These are phyloP conservation scores for Articulospora tetracladia DNA, from an alignment of 495 filamentous ascomycete species.

Conservation along the genomic window DNA sequence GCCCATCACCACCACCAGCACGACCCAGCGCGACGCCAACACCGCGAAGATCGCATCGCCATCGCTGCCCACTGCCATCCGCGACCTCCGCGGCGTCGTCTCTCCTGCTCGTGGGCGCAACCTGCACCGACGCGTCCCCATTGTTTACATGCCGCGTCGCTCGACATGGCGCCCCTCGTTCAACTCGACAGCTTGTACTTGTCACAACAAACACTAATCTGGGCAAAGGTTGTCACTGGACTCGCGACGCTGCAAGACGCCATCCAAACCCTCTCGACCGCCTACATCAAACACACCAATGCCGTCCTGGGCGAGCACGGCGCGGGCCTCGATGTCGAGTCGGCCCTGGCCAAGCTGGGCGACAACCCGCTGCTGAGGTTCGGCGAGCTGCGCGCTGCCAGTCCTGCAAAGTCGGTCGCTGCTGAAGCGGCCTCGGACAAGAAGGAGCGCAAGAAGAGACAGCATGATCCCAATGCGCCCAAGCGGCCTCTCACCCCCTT, in stretches of 20 bases:
- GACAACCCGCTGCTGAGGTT: slow-evolving; percentile 40
- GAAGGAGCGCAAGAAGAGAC: slow-evolving; percentile 85
- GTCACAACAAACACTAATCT: slow-evolving; percentile 19
- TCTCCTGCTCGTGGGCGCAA: neutral
- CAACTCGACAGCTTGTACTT: slow-evolving; percentile 6
- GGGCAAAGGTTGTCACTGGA: slow-evolving; percentile 63
- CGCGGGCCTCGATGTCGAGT: slow-evolving; percentile 39
- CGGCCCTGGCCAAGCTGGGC: slow-evolving; percentile 40
- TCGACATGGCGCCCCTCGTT: slow-evolving; percentile 4
- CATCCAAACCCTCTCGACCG: slow-evolving; percentile 67
- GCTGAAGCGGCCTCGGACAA: slow-evolving; percentile 52
- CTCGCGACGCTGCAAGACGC: slow-evolving; percentile 69
- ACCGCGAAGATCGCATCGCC: slow-evolving; percentile 5
- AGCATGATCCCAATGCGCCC: slow-evolving; percentile 87
- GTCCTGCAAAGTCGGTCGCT: slow-evolving; percentile 24
- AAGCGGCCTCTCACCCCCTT: slow-evolving; percentile 92
- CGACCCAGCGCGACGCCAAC: slow-evolving; percentile 8
- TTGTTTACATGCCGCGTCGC: slow-evolving; percentile 24
- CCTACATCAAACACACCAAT: slow-evolving; percentile 80
- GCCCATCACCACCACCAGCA: slow-evolving; percentile 24
- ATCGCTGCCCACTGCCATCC: slow-evolving; percentile 17
- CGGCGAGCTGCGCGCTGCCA: slow-evolving; percentile 34
- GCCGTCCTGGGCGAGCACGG: slow-evolving; percentile 65
- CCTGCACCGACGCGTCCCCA: slow-evolving; percentile 16
- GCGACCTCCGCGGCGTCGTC: neutral